Conservation (phyloP, 306 rosid species). For the Quercus glauca region DNA sequence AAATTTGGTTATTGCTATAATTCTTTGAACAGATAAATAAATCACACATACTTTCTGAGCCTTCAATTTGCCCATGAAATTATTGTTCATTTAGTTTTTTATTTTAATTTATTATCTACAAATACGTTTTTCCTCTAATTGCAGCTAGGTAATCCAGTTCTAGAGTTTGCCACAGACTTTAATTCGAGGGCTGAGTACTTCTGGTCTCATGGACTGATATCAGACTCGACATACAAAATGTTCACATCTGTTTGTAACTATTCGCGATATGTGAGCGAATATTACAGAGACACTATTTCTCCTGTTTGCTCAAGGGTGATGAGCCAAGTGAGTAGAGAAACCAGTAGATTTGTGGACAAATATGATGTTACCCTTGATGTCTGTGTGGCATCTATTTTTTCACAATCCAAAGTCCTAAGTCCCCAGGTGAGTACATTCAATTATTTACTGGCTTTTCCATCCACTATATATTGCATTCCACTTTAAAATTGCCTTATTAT, state of each 20-base stretch:
- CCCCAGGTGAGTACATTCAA: conserved; percentile 33
- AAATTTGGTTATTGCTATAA: background rate
- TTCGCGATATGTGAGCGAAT: conserved; percentile 50
- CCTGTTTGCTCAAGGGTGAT: conserved; percentile 49
- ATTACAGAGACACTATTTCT: conserved; percentile 48
- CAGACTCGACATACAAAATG: conserved; percentile 48
- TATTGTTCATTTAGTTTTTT: background rate
- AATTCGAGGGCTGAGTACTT: conserved; percentile 59
- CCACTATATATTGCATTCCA: background rate
- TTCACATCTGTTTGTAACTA: conserved; percentile 55
- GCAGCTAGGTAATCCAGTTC: conserved; percentile 61
- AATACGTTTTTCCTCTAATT: background rate
- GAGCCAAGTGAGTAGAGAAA: conserved; percentile 56
- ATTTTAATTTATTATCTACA: background rate
- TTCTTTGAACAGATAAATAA: background rate
- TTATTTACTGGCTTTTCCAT: background rate
- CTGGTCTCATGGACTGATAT: conserved; percentile 64
- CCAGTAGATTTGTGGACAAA: conserved; percentile 60
- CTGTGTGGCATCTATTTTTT: conserved; percentile 49
- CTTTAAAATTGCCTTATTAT: background rate
- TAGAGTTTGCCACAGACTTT: conserved; percentile 52
- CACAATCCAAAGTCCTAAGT: conserved; percentile 45
- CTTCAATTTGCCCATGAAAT: background rate
- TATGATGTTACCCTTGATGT: conserved; percentile 66
- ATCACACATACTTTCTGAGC: background rate